A percentile compares a stretch with the other conserved stretches of the same genome.
phyloP scores from a whole-genome alignment of 192 early-diverging fungal genomes.

The Spinellus fusiger region DNA sequence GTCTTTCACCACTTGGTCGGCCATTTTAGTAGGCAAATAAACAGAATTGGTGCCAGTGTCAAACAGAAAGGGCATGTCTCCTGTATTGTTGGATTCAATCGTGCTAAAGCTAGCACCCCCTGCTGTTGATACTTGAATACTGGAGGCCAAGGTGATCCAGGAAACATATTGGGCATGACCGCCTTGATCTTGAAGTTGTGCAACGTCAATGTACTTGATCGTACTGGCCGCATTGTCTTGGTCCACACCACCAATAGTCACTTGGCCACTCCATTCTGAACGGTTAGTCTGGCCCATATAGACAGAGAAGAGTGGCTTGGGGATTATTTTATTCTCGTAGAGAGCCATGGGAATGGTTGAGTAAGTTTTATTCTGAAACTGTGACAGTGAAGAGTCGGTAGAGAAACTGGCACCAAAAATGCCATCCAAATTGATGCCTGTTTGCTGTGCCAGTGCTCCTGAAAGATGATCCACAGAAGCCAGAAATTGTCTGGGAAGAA shows the following conservation, averaged over 20 bases:
- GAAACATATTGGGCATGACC: background rate
- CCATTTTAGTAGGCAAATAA: slow-evolving; percentile 4
- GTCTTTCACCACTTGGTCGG: background rate
- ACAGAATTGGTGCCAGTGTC: slow-evolving; percentile 19
- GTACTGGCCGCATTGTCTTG: background rate
- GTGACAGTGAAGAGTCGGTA: background rate
- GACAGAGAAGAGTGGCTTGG: slow-evolving; percentile 13
- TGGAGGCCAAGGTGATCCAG: background rate
- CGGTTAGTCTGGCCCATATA: background rate
- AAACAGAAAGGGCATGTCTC: slow-evolving; percentile 1
- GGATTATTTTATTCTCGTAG: background rate
- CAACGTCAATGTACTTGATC: slow-evolving; percentile 6
- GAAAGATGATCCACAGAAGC: background rate
- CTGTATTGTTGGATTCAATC: slow-evolving; percentile 1
- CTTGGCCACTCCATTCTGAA: background rate
- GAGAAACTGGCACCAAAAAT: slow-evolving; percentile 18
- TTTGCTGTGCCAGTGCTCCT: slow-evolving; percentile 15
- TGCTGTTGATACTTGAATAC: background rate
- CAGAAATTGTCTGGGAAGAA: background rate
- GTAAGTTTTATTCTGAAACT: background rate
- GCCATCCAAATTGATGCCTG: slow-evolving; percentile 14
- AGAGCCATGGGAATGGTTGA: slow-evolving; percentile 11
- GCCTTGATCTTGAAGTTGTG: background rate
- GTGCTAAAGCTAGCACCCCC: slow-evolving; percentile 7
- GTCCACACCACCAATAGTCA: slow-evolving; percentile 15